Evolutionary conservation across 1,284 basidiomycete species (phyloP).

Genomic region (Apiotrichum laibachii): DNA sequence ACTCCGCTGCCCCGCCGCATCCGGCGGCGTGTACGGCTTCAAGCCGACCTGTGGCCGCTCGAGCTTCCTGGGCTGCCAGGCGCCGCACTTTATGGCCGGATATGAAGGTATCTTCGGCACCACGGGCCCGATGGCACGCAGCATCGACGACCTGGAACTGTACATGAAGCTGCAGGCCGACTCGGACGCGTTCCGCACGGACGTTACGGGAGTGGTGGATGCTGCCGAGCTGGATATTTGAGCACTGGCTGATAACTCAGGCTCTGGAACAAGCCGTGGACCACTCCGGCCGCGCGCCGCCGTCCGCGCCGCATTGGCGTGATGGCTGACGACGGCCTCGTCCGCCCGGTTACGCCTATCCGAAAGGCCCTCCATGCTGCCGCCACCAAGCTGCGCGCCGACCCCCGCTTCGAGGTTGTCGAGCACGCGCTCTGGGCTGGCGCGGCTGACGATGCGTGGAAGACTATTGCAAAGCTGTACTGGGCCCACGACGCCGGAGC

Average conservation of each 20-base stretch:
- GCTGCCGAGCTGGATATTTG: no score
- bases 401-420: conserved; percentile 33
- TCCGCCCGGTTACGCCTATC: conserved; percentile 48
- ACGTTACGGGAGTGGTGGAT: conserved; percentile 23
- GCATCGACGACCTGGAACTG: conserved; percentile 41
- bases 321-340: conserved; percentile 50
- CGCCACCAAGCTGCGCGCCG: conserved; percentile 28
- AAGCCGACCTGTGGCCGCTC: conserved; percentile 42
- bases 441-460: conserved; percentile 27
- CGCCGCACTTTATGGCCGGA: conserved; percentile 20
- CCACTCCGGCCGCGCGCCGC: neutral
- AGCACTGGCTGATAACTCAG: conserved; percentile 22
- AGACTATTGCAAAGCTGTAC: conserved; percentile 40
- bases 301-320: conserved; percentile 43
- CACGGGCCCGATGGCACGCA: conserved; percentile 42
- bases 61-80: conserved; percentile 39
- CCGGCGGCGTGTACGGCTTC: conserved; percentile 45
- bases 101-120: conserved; percentile 40
- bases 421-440: conserved; percentile 26
- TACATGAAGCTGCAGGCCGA: conserved; percentile 40
- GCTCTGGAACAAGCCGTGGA: conserved; percentile 3
- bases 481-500: conserved; percentile 41
- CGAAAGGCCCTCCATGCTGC: conserved; percentile 40
- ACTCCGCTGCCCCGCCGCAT: conserved; percentile 36
- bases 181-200: conserved; percentile 41